Evolutionary conservation across 306 rosid genomes (phyloP).

Genomic region (Datisca glomerata): DNA sequence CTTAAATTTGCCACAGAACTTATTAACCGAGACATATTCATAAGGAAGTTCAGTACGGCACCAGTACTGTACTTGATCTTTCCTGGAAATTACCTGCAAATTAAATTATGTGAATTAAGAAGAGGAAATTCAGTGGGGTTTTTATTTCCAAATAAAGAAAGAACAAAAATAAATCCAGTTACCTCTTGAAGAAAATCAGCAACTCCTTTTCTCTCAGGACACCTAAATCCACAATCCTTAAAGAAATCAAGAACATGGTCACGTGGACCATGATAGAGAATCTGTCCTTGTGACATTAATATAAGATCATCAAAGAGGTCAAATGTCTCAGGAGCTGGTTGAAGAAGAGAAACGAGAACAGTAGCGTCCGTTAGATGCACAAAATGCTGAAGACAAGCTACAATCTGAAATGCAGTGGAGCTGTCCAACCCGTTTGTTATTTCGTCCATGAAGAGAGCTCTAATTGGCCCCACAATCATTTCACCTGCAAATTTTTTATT

Average conservation of each 20-base stretch:
- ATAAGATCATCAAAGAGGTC: constrained; percentile 41
- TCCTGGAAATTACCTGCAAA: constrained; percentile 27
- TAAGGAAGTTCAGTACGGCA: constrained; percentile 6
- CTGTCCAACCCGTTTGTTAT: constrained; percentile 39
- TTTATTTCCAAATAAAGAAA: too few relatives aligned
- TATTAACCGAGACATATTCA: constrained; percentile 16
- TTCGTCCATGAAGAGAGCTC: constrained; percentile 37
- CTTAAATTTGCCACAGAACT: constrained; percentile 20
- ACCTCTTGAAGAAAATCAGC: constrained; percentile 39
- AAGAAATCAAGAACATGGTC: constrained; percentile 26
- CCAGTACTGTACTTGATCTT: constrained; percentile 42
- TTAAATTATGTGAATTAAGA: background rate
- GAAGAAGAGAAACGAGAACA: constrained; percentile 34
- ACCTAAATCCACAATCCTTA: constrained; percentile 33
- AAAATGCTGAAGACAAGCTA: constrained; percentile 26
- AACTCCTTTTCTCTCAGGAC: constrained; percentile 37
- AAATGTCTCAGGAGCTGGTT: constrained; percentile 40
- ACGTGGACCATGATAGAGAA: constrained; percentile 38
- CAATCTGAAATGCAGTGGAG: constrained; percentile 29
- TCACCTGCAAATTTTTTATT: constrained; percentile 14
- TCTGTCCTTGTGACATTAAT: constrained; percentile 26
- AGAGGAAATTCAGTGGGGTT: background rate
- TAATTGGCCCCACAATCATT: constrained; percentile 35
- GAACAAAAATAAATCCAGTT: too few relatives aligned
- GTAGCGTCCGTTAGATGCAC: constrained; percentile 28